Base-by-base conservation (phyloP, 148 eudicot genomes). In the Fagopyrum esculentum region DNA sequence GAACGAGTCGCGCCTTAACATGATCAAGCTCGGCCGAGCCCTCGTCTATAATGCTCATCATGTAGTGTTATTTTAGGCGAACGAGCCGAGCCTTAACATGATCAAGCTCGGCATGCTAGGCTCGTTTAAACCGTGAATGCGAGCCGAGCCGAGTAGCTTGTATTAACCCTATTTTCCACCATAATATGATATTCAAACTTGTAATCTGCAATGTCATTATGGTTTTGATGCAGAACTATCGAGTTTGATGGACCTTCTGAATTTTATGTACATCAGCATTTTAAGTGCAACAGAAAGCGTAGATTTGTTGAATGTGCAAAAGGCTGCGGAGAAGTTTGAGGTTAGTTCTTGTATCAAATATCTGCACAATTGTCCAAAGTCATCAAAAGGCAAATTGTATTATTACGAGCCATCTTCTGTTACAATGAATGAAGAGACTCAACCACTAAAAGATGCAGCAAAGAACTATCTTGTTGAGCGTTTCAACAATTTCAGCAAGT, bases 281-380 rank as follows among this genome's bases (percentile, higher is more conserved):
- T 78, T 90, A 45, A 78, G 83, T 55, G 84, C 88, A 71, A 82
- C 82, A 69, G 77, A 86, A 29, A 84, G 86, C 66, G 77, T 87
- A 43, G 90, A 88, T 26, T 80, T 90, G 79, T 83, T 90, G 73
- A 91, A 88, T 81, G 90, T 90, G 71, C 69, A 85, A 80, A 86
- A 88, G 87, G 91, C 89, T 75, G 91, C 95, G 0, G 91, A 90
- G 77, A 90, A 88, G 73, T 90, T 90, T 83, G 90, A 90, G 84
- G 95, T 90, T 70, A 90, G 84, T 77, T 90, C 95, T 11, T 88
- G 90, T 72, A 90, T 90, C 89, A 76, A 89, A 77, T 79, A 82
- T 69, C 86, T 54, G 82, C 90, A 48, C 83, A 85, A 78, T 73
- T 86, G 79, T 84, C 88, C 22, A 88, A 88, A 89, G 40, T 85